Percentiles rank a stretch among this genome's conserved stretches.
Evolutionary conservation across 768 basidiomycete species (phyloP).

Genomic region (Clavaria fumosa): DNA sequence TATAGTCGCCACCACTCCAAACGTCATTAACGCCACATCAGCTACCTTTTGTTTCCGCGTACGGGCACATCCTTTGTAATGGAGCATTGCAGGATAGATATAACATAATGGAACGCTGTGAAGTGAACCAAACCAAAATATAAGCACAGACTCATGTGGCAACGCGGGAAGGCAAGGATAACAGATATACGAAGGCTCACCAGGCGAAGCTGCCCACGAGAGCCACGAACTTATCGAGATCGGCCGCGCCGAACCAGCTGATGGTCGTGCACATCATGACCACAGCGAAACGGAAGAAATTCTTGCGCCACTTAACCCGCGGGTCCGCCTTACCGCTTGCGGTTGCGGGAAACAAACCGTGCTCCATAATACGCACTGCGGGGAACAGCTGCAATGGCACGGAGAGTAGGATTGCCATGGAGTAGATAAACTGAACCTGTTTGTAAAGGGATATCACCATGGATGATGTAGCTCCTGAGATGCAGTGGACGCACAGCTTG

Average conservation of each 20-base stretch:
- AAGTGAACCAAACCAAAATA: too few species aligned
- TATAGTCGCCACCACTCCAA: slow-evolving; percentile 53
- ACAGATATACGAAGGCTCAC: too few species aligned
- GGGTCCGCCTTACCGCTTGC: slow-evolving; percentile 69
- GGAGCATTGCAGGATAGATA: slow-evolving; percentile 87
- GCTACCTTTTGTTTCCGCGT: slow-evolving; percentile 47
- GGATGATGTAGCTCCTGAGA: neutral
- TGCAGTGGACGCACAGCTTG: slow-evolving; percentile 47
- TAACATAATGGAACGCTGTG: slow-evolving; percentile 85
- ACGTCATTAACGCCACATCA: slow-evolving; percentile 61
- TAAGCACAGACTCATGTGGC: too few species aligned
- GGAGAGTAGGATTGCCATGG: slow-evolving; percentile 84
- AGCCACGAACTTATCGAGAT: slow-evolving; percentile 92
- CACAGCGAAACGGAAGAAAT: slow-evolving; percentile 61
- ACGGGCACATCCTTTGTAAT: slow-evolving; percentile 72
- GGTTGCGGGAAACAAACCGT: slow-evolving; percentile 72
- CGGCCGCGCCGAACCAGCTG: slow-evolving; percentile 69
- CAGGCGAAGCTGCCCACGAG: slow-evolving; percentile 91
- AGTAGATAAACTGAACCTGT: slow-evolving; percentile 81
- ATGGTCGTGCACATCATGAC: slow-evolving; percentile 72
- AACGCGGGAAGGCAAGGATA: too few species aligned
- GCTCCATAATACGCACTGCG: slow-evolving; percentile 92
- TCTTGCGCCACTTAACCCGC: slow-evolving; percentile 94
- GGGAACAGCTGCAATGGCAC: slow-evolving; percentile 96
- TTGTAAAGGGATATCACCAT: neutral